Evolutionary conservation across 2,329 filamentous ascomycete species (phyloP), one percentile per base, ranked within the genome.

Genomic region (Penicillium sumatraense): DNA sequence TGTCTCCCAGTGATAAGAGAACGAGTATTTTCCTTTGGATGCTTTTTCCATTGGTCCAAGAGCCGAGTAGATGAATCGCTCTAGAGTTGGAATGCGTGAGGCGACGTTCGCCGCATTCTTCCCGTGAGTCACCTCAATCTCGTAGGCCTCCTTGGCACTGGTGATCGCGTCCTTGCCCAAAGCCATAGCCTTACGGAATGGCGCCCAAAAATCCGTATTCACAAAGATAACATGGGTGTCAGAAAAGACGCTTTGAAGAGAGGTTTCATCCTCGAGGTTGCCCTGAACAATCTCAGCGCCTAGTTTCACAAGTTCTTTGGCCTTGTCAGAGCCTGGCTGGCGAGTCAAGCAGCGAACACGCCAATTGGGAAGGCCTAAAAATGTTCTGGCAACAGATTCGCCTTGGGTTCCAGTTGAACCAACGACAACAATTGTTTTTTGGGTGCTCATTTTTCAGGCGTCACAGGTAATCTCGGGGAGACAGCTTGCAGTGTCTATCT

Each of bases 31-130:
- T 0, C 82, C 82, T 1, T 68, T 66, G 33, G 79, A 83, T 49
- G 75, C 79, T 47, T 75, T 77, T 6, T 65, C 69, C 2, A 81
- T 81, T 47, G 81, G 74, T 49, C 80, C 81, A 50, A 85, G 63
- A 0, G 80, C 81, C 5, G 81, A 84, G 8, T 77, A 81, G 3
- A 84, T 63, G 52, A 83, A 80, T 0, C 80, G 65, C 26, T 80
- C 78, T 1, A 85, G 72, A 0, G 73, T 72, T 3, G 70, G 24
- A 63, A 74, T 70, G 0, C 68, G 60, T 1, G 79, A 76, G 0
- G 82, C 83, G 0, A 82, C 83, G 57, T 84, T 78, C 3, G 76
- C 80, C 26, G 86, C 81, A 55, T 86, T 86, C 57, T 75, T 79
- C 0, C 83, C 82, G 50, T 85, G 79, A 13, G 72, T 71, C 7